These are phyloP conservation scores for Trametes sanguinea DNA, from an alignment of 768 basidiomycete genomes.

Conservation along the genomic window DNA sequence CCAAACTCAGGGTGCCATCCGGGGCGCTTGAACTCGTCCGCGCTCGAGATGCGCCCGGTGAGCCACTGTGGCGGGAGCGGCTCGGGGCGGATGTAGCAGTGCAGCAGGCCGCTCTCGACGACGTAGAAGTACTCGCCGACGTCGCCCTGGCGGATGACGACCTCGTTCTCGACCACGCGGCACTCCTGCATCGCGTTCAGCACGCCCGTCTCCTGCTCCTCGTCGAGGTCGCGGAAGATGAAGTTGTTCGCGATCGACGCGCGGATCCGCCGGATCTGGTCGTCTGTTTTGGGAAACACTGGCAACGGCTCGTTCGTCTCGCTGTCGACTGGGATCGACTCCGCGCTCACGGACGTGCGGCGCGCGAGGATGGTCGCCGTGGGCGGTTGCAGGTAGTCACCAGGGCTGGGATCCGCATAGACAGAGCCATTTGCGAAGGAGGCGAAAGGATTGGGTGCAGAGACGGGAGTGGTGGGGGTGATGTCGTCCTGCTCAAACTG, in stretches of 20 bases:
- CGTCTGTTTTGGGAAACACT: slow-evolving; percentile 72
- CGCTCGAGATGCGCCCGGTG: slow-evolving; percentile 42
- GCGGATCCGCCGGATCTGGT: slow-evolving; percentile 88
- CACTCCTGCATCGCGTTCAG: slow-evolving; percentile 95
- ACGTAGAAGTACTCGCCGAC: slow-evolving; percentile 98
- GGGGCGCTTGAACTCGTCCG: slow-evolving; percentile 61
- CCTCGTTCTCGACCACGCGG: slow-evolving; percentile 65
- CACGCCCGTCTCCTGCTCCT: slow-evolving; percentile 92
- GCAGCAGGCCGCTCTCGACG: slow-evolving; percentile 84
- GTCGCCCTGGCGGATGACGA: slow-evolving; percentile 97
- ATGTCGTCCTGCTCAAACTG: slow-evolving; percentile 60
- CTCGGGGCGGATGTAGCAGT: slow-evolving; percentile 78
- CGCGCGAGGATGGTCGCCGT: slow-evolving; percentile 82
- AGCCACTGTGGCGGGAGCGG: slow-evolving; percentile 63
- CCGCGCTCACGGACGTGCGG: slow-evolving; percentile 93
- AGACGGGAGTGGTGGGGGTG: slow-evolving; percentile 62
- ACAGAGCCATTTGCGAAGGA: slow-evolving; percentile 35
- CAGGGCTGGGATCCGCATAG: slow-evolving; percentile 39
- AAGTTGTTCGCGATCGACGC: slow-evolving; percentile 86
- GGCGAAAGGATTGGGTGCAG: slow-evolving; percentile 41
- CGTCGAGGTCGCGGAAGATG: slow-evolving; percentile 94
- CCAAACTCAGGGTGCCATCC: slow-evolving; percentile 73
- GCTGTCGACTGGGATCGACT: slow-evolving; percentile 87
- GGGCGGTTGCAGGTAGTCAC: slow-evolving; percentile 73
- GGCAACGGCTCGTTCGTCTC: slow-evolving; percentile 68